Evolutionary conservation across 192 early-diverging fungal genomes (phyloP), one percentile per base, ranked within the genome.

Genomic region (Backusella parvicylindrica): DNA sequence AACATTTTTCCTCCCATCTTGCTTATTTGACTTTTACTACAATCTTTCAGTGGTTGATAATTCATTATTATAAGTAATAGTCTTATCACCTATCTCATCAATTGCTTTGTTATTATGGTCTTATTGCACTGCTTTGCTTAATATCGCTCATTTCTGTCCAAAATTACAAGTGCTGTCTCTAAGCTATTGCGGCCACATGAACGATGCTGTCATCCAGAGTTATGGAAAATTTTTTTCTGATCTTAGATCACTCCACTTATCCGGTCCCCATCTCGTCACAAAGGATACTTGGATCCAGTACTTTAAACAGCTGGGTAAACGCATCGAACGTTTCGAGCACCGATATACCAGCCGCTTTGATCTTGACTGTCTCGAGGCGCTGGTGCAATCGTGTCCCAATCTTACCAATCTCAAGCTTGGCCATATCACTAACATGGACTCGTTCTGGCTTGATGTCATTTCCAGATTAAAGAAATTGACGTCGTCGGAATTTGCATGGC

Each of bases 181-280:
- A 37, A 86, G 87, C 43, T 87, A 88, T 70, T 95, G 94, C 70
- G 95, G 95, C 0, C 85, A 89, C 3, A 85, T 95, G 79, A 84
- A 75, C 26, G 85, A 89, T 71, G 67, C 70, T 0, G 80, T 78
- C 2, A 83, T 91, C 38, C 66, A 75, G 12, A 78, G 72, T 0
- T 81, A 91, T 80, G 77, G 70, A 23, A 33, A 33, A 7, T 76
- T 79, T 2, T 83, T 89, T 53, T 31, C 68, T 1, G 23, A 81
- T 11, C 84, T 97, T 43, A 74, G 77, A 3, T 82, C 85, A 2
- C 65, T 95, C 43, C 85, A 83, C 4, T 82, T 95, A 12, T 84
- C 89, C 36, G 95, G 95, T 0, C 89, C 92, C 0, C 93, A 93
- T 47, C 83, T 95, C 38, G 84, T 94, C 2, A 85, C 82, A 1